phyloP scores from a whole-genome alignment of 257 asterid genomes.

The Cinchona pubescens region DNA sequence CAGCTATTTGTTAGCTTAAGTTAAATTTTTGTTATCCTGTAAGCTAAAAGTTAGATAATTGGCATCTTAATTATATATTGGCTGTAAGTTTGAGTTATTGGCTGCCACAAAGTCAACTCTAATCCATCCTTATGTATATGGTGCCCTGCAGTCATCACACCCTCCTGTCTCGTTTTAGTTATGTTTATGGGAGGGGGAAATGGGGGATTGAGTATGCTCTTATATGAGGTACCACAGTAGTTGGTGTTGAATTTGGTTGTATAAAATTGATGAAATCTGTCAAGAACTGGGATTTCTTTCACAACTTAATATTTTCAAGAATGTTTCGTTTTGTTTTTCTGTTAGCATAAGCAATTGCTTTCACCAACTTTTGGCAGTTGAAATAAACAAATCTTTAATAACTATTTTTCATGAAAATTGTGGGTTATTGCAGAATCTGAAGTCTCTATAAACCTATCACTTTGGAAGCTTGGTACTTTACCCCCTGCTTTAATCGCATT shows the following conservation, averaged over 20 bases:
- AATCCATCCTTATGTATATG: background rate
- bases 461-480: slow-evolving; percentile 98
- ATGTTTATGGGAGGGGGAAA: background rate
- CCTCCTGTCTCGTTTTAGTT: background rate
- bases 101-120: background rate
- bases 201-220: background rate
- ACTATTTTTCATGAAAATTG: background rate
- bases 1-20: background rate
- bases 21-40: background rate
- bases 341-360: no score
- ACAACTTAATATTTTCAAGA: background rate
- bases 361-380: background rate
- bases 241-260: background rate
- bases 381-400: background rate
- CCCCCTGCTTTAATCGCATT: slow-evolving; percentile 99
- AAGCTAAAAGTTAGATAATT: background rate
- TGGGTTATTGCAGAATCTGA: slow-evolving; percentile 70
- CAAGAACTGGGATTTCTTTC: background rate
- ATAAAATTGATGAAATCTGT: background rate
- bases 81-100: background rate
- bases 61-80: background rate
- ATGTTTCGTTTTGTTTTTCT: background rate
- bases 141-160: background rate
- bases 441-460: slow-evolving; percentile 80
- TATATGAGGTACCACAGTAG: background rate